A percentile compares a stretch with the other conserved stretches of the same genome.
These are phyloP conservation scores for Cercophora newfieldiana DNA, from an alignment of 495 filamentous ascomycete species.

Conservation along the genomic window DNA sequence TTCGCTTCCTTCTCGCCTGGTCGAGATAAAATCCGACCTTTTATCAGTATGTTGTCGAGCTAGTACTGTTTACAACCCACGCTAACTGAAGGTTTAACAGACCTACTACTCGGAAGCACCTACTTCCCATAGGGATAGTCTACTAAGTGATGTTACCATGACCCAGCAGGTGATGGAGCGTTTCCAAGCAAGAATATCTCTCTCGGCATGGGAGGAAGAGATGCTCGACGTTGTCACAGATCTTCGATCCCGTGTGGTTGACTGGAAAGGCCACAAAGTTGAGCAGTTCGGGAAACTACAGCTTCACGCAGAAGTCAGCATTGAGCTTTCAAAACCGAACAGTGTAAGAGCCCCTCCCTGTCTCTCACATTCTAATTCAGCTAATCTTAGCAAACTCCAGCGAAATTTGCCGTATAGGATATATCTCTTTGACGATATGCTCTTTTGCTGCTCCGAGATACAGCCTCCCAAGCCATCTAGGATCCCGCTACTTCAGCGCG, in stretches of 20 bases:
- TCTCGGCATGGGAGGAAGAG: neutral
- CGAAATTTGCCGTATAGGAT: neutral
- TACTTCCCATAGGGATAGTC: neutral
- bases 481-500: neutral
- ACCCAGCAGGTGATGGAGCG: neutral
- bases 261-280: neutral
- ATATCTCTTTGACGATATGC: neutral
- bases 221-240: neutral
- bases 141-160: neutral
- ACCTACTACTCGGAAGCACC: neutral
- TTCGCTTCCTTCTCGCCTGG: neutral
- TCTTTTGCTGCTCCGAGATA: neutral
- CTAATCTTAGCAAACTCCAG: neutral
- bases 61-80: neutral
- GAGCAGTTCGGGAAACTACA: neutral
- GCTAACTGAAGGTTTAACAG: neutral
- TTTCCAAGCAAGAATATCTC: neutral
- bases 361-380: neutral
- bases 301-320: neutral
- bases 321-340: neutral
- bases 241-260: neutral
- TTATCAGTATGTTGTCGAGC: neutral
- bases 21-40: neutral
- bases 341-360: neutral
- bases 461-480: neutral